Conservation (phyloP, 202 grass and related monocot genomes). For the Panicum hallii region DNA sequence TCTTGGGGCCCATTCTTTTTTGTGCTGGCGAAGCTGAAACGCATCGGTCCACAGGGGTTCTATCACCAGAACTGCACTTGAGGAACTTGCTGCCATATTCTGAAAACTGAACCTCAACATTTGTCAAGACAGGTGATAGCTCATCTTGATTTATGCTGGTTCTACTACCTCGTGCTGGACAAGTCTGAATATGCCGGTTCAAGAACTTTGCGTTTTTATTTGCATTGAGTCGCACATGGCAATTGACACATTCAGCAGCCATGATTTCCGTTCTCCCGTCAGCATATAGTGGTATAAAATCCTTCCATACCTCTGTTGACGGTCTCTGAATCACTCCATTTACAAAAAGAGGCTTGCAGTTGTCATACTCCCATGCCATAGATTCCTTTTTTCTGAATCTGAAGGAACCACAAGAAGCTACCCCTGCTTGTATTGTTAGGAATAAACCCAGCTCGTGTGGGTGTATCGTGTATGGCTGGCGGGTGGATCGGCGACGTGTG, state of each 20-base stretch:
- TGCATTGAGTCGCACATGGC: constrained; percentile 52
- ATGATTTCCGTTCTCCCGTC: constrained; percentile 39
- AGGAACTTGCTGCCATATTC: constrained; percentile 43
- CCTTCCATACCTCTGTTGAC: constrained; percentile 51
- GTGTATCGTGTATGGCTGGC: no score
- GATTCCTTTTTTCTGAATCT: constrained; percentile 48
- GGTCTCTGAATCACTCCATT: constrained; percentile 39
- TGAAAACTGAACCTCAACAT: constrained; percentile 55
- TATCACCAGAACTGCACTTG: constrained; percentile 18
- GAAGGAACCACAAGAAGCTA: constrained; percentile 7
- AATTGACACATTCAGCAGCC: constrained; percentile 54
- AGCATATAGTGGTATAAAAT: constrained; percentile 56
- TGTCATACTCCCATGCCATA: constrained; percentile 39
- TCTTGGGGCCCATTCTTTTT: background rate
- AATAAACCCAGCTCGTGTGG: no score
- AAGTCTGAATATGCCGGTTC: constrained; percentile 48
- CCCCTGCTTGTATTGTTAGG: constrained; percentile 1
- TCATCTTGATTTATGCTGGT: background rate
- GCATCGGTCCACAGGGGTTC: constrained; percentile 25
- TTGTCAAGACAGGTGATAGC: constrained; percentile 49
- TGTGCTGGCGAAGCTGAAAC: constrained; percentile 46
- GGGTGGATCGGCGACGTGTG: no score
- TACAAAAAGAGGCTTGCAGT: constrained; percentile 40
- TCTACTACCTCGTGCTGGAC: constrained; percentile 30
- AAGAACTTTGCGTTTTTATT: constrained; percentile 52